phyloP scores from a whole-genome alignment of 768 basidiomycete species.

The Saitozyma podzolica region DNA sequence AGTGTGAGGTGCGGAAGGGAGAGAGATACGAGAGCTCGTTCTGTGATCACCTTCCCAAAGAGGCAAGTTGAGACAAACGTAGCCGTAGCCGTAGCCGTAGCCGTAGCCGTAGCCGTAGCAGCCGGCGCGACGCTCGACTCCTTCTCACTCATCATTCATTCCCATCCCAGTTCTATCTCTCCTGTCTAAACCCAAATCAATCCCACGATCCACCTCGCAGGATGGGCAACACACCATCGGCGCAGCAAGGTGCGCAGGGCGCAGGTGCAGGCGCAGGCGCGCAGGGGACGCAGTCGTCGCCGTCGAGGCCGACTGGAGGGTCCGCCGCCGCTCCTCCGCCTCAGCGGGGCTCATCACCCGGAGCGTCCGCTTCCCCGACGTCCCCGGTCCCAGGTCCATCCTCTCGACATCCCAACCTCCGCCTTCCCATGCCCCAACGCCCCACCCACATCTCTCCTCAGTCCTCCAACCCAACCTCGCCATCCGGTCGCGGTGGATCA shows the following conservation, averaged over 20 bases:
- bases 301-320: background rate
- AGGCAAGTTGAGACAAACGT: too few relatives aligned
- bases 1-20: too few relatives aligned
- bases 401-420: constrained; percentile 28
- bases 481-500: constrained; percentile 31
- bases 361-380: constrained; percentile 6
- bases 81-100: too few relatives aligned
- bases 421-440: constrained; percentile 41
- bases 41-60: too few relatives aligned
- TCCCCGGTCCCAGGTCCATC: constrained; percentile 2
- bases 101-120: too few relatives aligned
- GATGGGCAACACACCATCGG: constrained; percentile 26
- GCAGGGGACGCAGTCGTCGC: background rate
- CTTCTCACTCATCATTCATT: too few relatives aligned
- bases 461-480: constrained; percentile 44
- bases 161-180: too few relatives aligned
- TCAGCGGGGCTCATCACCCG: constrained; percentile 3
- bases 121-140: too few relatives aligned
- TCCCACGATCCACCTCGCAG: background rate
- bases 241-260: constrained; percentile 11
- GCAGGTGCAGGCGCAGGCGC: background rate
- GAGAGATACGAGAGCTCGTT: too few relatives aligned
- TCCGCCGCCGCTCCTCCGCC: background rate
- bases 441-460: constrained; percentile 39
- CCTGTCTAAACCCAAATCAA: too few relatives aligned